Evolutionary conservation across 805 yeast species (phyloP).

Genomic region (Zygotorulaspora sp.): DNA sequence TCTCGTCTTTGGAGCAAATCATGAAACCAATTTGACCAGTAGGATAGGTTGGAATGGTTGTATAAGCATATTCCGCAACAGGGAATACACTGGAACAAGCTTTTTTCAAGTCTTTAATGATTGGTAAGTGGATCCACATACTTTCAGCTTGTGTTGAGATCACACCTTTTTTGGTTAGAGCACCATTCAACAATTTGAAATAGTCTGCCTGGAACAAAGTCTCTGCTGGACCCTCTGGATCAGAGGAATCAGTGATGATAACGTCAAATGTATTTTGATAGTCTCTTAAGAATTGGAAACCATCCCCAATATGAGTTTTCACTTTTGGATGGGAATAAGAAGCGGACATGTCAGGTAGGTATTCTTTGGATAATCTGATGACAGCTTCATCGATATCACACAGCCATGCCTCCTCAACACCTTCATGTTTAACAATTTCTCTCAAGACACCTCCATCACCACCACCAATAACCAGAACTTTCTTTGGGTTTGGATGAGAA

Average conservation of each 20-base stretch:
- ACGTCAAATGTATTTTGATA: slow-evolving; percentile 87
- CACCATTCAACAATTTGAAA: slow-evolving; percentile 75
- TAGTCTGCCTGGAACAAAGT: slow-evolving; percentile 88
- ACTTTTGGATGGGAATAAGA: slow-evolving; percentile 86
- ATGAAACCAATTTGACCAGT: slow-evolving; percentile 97
- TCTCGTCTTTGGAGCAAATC: slow-evolving; percentile 80
- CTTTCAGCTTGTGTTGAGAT: slow-evolving; percentile 92
- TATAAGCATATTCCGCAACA: slow-evolving; percentile 83
- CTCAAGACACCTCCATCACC: slow-evolving; percentile 99
- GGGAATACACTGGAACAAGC: slow-evolving; percentile 87
- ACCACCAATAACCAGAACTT: slow-evolving; percentile 93
- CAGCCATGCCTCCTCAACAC: slow-evolving; percentile 82
- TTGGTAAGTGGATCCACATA: slow-evolving; percentile 85
- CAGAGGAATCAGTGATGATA: slow-evolving; percentile 94
- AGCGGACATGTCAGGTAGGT: slow-evolving; percentile 80
- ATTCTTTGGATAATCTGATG: slow-evolving; percentile 78
- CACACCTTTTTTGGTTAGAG: slow-evolving; percentile 91
- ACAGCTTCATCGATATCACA: slow-evolving; percentile 96
- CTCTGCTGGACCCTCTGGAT: slow-evolving; percentile 98
- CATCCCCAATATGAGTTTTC: slow-evolving; percentile 89
- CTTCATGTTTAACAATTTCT: slow-evolving; percentile 84
- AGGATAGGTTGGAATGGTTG: slow-evolving; percentile 94
- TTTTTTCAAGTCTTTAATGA: slow-evolving; percentile 74
- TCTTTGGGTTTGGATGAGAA: slow-evolving; percentile 92
- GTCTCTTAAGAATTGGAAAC: slow-evolving; percentile 89